Evolutionary conservation across 2,329 filamentous ascomycete genomes (phyloP).

Genomic region (Aspergillus sp.): DNA sequence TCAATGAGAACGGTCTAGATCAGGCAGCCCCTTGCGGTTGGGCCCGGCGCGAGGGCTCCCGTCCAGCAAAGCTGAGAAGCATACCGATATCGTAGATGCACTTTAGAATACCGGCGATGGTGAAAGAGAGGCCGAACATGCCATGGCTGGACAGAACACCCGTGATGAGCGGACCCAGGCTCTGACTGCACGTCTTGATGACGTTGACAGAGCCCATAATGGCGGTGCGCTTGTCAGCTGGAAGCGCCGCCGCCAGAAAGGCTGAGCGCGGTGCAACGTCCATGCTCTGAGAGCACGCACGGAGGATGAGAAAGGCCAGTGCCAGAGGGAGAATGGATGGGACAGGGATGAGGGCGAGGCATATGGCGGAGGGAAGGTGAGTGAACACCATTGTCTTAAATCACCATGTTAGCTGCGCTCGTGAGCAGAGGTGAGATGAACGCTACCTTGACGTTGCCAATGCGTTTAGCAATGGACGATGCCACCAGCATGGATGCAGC

Average conservation of each 20-base stretch:
- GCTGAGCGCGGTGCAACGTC: conserved; percentile 68
- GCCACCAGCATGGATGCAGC: conserved; percentile 47
- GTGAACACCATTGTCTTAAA: conserved; percentile 70
- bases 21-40: neutral
- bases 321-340: conserved; percentile 54
- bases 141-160: conserved; percentile 58
- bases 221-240: conserved; percentile 64
- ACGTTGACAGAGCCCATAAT: conserved; percentile 70
- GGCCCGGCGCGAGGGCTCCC: conserved; percentile 13
- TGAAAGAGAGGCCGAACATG: conserved; percentile 62
- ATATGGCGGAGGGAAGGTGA: conserved; percentile 66
- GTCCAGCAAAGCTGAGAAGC: conserved; percentile 48
- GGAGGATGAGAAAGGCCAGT: conserved; percentile 59
- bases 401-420: neutral
- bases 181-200: conserved; percentile 64
- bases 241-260: conserved; percentile 65
- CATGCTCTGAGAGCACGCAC: conserved; percentile 65
- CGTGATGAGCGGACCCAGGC: conserved; percentile 61
- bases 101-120: conserved; percentile 62
- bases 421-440: neutral
- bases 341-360: conserved; percentile 61
- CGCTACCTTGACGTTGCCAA: conserved; percentile 49
- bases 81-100: conserved; percentile 59
- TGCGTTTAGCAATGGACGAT: conserved; percentile 64
- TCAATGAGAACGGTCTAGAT: too few relatives aligned